These are phyloP conservation scores for Lenwebbia sp. DNA, from an alignment of 345 rosid genomes.

Conservation along the genomic window DNA sequence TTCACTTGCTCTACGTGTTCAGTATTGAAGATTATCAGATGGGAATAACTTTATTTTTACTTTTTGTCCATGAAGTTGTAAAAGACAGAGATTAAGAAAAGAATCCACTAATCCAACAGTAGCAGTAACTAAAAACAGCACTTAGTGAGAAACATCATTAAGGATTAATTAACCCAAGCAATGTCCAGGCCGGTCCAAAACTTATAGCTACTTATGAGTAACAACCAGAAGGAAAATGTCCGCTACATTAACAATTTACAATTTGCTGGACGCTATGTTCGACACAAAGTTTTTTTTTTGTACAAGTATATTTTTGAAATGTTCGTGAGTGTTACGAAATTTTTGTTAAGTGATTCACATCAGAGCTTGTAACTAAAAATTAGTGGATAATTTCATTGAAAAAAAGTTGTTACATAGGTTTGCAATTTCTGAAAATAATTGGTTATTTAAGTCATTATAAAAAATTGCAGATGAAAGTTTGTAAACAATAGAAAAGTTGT, in stretches of 20 bases:
- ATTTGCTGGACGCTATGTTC: background rate
- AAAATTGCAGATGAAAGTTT: background rate
- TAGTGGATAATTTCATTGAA: background rate
- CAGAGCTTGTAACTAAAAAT: background rate
- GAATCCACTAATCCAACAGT: background rate
- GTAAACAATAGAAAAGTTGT: background rate
- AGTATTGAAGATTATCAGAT: background rate
- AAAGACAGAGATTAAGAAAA: background rate
- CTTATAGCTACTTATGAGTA: background rate
- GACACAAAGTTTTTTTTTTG: background rate
- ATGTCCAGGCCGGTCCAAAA: background rate
- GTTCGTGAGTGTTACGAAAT: background rate
- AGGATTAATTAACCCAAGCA: background rate
- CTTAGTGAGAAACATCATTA: background rate
- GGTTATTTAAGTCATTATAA: background rate
- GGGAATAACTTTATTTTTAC: background rate
- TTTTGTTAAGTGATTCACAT: background rate
- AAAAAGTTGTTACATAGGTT: background rate
- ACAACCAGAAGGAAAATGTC: background rate
- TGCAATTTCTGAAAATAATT: background rate
- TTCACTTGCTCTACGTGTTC: background rate
- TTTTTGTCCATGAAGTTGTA: background rate
- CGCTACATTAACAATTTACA: background rate
- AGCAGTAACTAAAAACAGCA: background rate
- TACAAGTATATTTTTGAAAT: background rate